A percentile compares a stretch with the other conserved stretches of the same genome.
These are phyloP conservation scores for Onygenales sp. DNA, from an alignment of 2,329 filamentous ascomycete genomes.

Conservation along the genomic window DNA sequence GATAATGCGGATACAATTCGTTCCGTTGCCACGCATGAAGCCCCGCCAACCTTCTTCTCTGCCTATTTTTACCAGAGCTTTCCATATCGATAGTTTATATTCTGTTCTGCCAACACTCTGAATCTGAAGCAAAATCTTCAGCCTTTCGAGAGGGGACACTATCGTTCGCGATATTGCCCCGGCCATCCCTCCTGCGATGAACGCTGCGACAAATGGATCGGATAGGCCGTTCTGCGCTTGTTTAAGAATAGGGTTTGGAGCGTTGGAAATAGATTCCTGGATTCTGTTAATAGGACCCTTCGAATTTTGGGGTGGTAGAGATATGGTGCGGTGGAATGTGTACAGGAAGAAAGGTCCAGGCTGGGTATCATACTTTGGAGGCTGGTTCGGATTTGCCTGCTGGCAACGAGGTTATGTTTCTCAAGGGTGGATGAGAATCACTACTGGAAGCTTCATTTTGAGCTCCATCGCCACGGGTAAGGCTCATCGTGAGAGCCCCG, in stretches of 20 bases:
- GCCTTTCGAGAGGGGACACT: slow-evolving; percentile 85
- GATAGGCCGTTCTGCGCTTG: slow-evolving; percentile 44
- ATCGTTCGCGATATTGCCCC: slow-evolving; percentile 97
- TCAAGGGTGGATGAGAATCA: background rate
- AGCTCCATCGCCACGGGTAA: slow-evolving; percentile 6
- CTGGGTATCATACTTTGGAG: background rate
- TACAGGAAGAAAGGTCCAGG: background rate
- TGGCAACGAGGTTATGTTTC: slow-evolving; percentile 1
- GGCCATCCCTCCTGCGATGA: slow-evolving; percentile 86
- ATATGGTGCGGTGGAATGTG: background rate
- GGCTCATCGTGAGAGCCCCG: slow-evolving; percentile 8
- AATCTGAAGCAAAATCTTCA: slow-evolving; percentile 97
- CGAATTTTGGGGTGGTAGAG: background rate
- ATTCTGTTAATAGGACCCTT: too few relatives aligned
- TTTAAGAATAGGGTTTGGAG: background rate
- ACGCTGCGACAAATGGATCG: slow-evolving; percentile 77
- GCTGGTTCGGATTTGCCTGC: background rate
- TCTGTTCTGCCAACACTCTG: slow-evolving; percentile 84
- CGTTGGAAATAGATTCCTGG: background rate
- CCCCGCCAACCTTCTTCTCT: slow-evolving; percentile 92
- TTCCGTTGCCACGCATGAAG: slow-evolving; percentile 96
- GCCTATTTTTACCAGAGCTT: slow-evolving; percentile 92
- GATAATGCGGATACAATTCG: slow-evolving; percentile 96
- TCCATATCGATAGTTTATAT: slow-evolving; percentile 84
- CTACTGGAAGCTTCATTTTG: slow-evolving; percentile 2